These are phyloP conservation scores for Pestalotiopsis sp. DNA, from an alignment of 2,329 filamentous ascomycete genomes.

Conservation along the genomic window DNA sequence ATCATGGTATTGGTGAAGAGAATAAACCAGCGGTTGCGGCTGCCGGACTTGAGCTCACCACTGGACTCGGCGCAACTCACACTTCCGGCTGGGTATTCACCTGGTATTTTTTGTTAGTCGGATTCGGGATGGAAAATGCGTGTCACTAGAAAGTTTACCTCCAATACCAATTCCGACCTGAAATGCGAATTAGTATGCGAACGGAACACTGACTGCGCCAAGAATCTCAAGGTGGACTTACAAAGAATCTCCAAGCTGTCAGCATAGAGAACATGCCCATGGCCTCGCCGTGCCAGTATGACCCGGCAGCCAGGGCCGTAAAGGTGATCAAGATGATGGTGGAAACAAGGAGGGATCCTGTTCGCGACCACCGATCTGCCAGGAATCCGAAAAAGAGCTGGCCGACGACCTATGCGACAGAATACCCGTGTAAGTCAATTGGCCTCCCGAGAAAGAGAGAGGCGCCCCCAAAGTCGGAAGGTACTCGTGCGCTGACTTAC, in stretches of 20 bases:
- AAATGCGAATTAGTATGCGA: conserved; percentile 13
- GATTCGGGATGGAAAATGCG: background rate
- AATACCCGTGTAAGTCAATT: background rate
- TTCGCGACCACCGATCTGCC: conserved; percentile 83
- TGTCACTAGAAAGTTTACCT: conserved; percentile 39
- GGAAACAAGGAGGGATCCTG: conserved; percentile 77
- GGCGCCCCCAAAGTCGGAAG: background rate
- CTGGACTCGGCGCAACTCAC: conserved; percentile 85
- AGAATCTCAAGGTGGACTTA: conserved; percentile 38
- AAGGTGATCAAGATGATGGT: conserved; percentile 86
- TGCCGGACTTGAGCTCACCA: conserved; percentile 77
- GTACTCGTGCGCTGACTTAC: conserved; percentile 17
- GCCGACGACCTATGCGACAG: conserved; percentile 62
- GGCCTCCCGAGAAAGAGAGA: background rate
- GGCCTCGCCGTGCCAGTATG: conserved; percentile 72
- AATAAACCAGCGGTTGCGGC: conserved; percentile 89
- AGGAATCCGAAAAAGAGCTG: conserved; percentile 81
- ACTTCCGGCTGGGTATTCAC: conserved; percentile 81
- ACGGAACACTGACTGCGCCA: background rate
- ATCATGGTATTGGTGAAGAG: conserved; percentile 90
- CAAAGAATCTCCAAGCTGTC: conserved; percentile 83
- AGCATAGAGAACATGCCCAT: conserved; percentile 77
- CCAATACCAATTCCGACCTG: conserved; percentile 75
- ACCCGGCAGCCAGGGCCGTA: conserved; percentile 75
- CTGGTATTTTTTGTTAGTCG: conserved; percentile 25